A percentile compares a stretch with the other conserved stretches of the same genome.
These are phyloP conservation scores for Calonectria crousiana DNA, from an alignment of 2,329 filamentous ascomycete species.

Conservation along the genomic window DNA sequence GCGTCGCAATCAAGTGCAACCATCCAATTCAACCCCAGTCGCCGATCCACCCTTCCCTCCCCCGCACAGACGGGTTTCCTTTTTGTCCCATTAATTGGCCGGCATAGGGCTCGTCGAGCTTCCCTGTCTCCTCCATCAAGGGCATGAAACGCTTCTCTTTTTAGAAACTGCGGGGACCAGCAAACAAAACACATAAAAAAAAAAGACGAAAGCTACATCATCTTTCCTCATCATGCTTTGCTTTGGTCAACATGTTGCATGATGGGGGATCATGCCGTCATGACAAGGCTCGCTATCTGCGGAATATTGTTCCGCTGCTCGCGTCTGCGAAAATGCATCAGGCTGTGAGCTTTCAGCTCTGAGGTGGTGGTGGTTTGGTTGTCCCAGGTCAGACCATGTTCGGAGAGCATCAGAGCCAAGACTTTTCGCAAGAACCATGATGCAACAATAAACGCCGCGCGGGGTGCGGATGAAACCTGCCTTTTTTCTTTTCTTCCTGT, in stretches of 20 bases:
- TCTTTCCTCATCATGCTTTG: not conserved
- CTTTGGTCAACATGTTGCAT: not conserved
- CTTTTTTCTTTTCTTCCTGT: not conserved
- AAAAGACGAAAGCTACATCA: not conserved
- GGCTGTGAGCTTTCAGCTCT: not conserved
- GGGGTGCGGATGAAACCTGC: not conserved
- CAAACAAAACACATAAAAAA: not conserved
- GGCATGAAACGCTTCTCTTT: not conserved
- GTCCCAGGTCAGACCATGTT: constrained; percentile 1
- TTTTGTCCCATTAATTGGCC: not conserved
- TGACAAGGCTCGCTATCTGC: not conserved
- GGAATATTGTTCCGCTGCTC: not conserved
- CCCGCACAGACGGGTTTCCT: not conserved
- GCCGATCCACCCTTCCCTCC: not conserved
- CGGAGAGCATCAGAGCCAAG: not conserved
- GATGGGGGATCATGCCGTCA: not conserved
- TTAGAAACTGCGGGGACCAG: not conserved
- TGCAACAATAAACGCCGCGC: not conserved
- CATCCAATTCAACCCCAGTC: not conserved
- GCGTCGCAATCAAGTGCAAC: not conserved
- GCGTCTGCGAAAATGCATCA: not conserved
- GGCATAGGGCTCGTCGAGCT: not conserved
- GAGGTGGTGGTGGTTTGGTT: not conserved
- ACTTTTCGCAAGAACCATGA: constrained; percentile 1
- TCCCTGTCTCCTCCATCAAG: not conserved